Percentiles rank a stretch among this genome's conserved stretches.
These are phyloP conservation scores for Agaricales sp. DNA, from an alignment of 1,284 basidiomycete species.

Conservation along the genomic window DNA sequence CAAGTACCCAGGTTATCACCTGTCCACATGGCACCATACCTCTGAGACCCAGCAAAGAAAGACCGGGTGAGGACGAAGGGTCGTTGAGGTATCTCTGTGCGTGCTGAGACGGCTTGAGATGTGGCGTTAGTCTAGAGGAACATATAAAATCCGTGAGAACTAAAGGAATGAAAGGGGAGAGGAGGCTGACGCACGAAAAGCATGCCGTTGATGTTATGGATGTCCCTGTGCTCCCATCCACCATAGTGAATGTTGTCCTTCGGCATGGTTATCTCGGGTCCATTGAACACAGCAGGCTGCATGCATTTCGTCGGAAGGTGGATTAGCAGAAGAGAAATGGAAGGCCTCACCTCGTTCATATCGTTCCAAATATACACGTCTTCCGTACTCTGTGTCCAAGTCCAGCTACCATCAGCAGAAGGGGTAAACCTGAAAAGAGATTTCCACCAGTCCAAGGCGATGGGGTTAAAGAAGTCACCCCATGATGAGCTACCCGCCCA, in stretches of 20 bases:
- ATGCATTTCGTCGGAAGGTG: too few species aligned
- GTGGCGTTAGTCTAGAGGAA: conserved; percentile 72
- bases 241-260: conserved; percentile 88
- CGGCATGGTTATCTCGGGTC: conserved; percentile 96
- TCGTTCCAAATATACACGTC: conserved; percentile 95
- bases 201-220: conserved; percentile 93
- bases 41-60: conserved; percentile 94
- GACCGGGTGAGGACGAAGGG: conserved; percentile 94
- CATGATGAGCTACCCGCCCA: conserved; percentile 94
- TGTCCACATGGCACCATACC: conserved; percentile 97
- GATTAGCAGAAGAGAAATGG: background rate
- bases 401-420: conserved; percentile 37
- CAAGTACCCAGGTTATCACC: conserved; percentile 97
- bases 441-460: conserved; percentile 88
- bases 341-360: conserved; percentile 84
- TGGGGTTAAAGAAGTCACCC: conserved; percentile 96
- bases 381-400: conserved; percentile 70
- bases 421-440: conserved; percentile 63
- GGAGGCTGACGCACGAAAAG: conserved; percentile 45
- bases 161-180: conserved; percentile 8
- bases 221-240: conserved; percentile 96
- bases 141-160: background rate
- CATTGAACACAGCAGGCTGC: conserved; percentile 94
- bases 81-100: conserved; percentile 66
- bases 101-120: conserved; percentile 68